Base-by-base conservation (phyloP, 1,284 basidiomycete species). In the Boletus hoseneyae region DNA sequence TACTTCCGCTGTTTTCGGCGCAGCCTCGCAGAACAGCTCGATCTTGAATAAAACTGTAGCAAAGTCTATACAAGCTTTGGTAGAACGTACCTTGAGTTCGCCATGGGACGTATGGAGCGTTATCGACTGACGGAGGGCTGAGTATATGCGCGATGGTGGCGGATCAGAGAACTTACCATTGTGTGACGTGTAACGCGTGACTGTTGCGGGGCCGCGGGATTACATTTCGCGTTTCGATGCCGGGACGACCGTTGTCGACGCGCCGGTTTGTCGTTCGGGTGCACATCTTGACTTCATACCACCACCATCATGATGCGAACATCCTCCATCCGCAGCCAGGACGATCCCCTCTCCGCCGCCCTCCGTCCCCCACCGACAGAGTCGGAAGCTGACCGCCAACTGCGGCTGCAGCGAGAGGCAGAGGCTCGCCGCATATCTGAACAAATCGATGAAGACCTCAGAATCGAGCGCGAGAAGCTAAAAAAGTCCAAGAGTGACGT, bases 11-110 rank as follows among this genome's bases (percentile, higher is more conserved):
- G 94, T 79, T 63, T 93, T 90, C 12, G 96, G 96, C 15, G 93
- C 90, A 8, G 93, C 85, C 69, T 99, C 96, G 71, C 96, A 98
- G 72, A 98, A 99, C 21, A 99, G 70, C 71, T 99, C 96, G 57
- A 98, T 85, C 93, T 97, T 66, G 39, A 39, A 52, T 34, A 13
- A 34, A 19, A 40, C 34, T 19, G 34, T 34, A 44, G 42, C 21
- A 37, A 19, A 4, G 19, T 32, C 48, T 47, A 12, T 36, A 50
- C 25, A 7, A 45, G 32, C 19, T 42, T 25, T 9, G 18, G 36
- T 25, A 35, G 12, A 37, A 40, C 71, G 42, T 61, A 91, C 93
- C 82, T 99, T 99, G 70, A 99, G 75, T 61, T 99, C 96, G 23
- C 96, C 96, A 59, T 90, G 86, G 21, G 87, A 83, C 2, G 96